phyloP scores from a whole-genome alignment of 2,329 filamentous ascomycete species.

The Cercospora beticola region DNA sequence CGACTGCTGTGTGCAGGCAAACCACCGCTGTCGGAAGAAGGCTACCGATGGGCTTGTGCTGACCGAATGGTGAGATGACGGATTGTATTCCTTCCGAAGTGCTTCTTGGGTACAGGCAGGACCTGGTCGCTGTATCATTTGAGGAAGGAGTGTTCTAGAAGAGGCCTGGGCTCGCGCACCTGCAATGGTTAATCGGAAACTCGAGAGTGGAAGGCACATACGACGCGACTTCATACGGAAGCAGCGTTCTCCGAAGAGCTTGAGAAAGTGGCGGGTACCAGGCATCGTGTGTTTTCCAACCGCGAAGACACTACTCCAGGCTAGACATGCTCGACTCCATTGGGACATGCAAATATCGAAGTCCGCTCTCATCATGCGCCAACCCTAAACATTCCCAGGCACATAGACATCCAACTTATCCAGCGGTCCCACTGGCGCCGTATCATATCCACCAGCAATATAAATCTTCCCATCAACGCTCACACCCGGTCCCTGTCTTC shows the following conservation, averaged over 20 bases:
- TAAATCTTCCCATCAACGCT: not conserved
- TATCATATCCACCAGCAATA: not conserved
- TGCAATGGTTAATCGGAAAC: too few species aligned
- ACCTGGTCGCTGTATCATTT: too few species aligned
- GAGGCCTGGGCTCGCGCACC: too few species aligned
- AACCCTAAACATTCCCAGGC: not conserved
- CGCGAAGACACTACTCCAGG: not conserved
- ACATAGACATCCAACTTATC: not conserved
- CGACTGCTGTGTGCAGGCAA: too few species aligned
- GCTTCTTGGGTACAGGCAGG: too few species aligned
- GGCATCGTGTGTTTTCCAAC: not conserved
- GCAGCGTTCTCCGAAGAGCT: not conserved
- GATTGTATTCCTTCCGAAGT: not conserved
- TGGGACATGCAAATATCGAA: too few species aligned
- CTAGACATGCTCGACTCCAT: not conserved
- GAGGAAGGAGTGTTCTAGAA: too few species aligned
- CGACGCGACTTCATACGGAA: not conserved
- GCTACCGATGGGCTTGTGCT: not conserved
- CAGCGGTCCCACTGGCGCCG: not conserved
- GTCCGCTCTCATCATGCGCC: too few species aligned
- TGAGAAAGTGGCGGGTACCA: too few species aligned
- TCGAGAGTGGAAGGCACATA: not conserved
- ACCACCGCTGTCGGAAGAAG: not conserved
- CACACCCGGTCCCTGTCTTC: not conserved
- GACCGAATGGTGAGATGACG: not conserved